Evolutionary conservation across 2,329 filamentous ascomycete genomes (phyloP).

Genomic region (Pseudogymnoascus sp.): DNA sequence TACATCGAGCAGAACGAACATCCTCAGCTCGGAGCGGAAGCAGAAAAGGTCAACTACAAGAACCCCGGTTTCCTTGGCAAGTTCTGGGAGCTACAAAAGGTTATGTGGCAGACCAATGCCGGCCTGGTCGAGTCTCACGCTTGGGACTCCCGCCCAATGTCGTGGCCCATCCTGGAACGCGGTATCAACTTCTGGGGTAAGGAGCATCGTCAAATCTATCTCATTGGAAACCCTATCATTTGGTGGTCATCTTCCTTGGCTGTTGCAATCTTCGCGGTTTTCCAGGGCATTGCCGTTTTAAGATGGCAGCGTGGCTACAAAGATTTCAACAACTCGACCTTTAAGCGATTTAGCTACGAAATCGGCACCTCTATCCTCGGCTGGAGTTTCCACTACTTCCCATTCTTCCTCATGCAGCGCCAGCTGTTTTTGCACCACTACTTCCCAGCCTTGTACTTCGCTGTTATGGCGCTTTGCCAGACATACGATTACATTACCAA

Average conservation of each 20-base stretch:
- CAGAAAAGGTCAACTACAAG: constrained; percentile 93
- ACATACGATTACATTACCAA: constrained; percentile 78
- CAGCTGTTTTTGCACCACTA: constrained; percentile 99
- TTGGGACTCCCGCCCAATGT: constrained; percentile 91
- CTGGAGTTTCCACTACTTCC: constrained; percentile 98
- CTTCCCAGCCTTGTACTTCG: constrained; percentile 94
- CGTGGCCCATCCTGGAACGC: constrained; percentile 85
- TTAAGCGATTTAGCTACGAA: constrained; percentile 98
- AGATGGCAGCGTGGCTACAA: constrained; percentile 90
- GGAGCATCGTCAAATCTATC: constrained; percentile 88
- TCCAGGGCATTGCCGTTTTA: constrained; percentile 82
- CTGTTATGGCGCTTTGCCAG: constrained; percentile 81
- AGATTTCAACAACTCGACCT: constrained; percentile 74
- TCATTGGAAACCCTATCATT: constrained; percentile 88
- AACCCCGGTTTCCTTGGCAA: constrained; percentile 95
- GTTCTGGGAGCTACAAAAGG: constrained; percentile 93
- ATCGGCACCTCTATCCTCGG: constrained; percentile 83
- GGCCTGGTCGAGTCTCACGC: constrained; percentile 93
- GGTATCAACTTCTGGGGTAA: constrained; percentile 99
- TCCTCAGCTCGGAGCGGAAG: constrained; percentile 62
- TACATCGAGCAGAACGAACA: constrained; percentile 91
- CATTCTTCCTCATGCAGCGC: constrained; percentile 95
- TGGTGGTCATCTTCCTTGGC: constrained; percentile 87
- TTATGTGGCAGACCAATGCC: constrained; percentile 99
- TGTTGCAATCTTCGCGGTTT: constrained; percentile 66